phyloP scores from a whole-genome alignment of 495 filamentous ascomycete species.

The Penicillium waksmanii region DNA sequence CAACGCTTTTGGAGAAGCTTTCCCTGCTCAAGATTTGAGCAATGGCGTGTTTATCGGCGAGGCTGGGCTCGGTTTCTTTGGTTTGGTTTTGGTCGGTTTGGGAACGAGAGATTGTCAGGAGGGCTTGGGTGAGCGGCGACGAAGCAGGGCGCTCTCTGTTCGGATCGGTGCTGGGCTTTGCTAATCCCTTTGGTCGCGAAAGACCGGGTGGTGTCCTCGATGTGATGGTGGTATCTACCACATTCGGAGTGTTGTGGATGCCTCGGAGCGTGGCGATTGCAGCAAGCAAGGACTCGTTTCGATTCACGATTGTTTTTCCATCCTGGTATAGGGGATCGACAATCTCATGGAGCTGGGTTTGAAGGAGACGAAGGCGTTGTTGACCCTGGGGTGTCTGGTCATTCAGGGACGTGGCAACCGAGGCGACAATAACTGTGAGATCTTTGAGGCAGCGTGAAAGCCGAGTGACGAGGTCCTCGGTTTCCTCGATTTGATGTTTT shows the following conservation, averaged over 20 bases:
- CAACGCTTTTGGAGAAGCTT: neutral
- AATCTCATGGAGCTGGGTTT: slow-evolving; percentile 5
- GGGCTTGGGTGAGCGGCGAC: neutral
- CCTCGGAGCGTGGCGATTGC: neutral
- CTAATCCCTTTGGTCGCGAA: neutral
- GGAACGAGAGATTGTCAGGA: neutral
- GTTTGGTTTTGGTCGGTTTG: neutral
- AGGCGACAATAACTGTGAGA: slow-evolving; percentile 13
- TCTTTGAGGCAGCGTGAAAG: slow-evolving; percentile 7
- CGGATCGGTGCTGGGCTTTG: neutral
- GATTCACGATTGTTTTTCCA: neutral
- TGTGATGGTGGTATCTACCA: neutral
- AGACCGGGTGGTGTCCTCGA: neutral
- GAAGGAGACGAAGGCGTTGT: slow-evolving; percentile 12
- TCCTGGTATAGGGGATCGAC: slow-evolving; percentile 6
- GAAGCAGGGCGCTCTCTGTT: neutral
- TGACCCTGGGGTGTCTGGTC: neutral
- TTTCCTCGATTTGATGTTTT: slow-evolving; percentile 3
- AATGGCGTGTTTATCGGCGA: neutral
- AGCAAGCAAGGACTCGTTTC: slow-evolving; percentile 6
- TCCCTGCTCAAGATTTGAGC: neutral
- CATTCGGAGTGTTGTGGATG: neutral
- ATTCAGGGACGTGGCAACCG: slow-evolving; percentile 5
- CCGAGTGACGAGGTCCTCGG: neutral
- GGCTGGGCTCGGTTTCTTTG: neutral